These are phyloP conservation scores for Fusarium pilosicola DNA, from an alignment of 2,329 filamentous ascomycete genomes.

Conservation along the genomic window DNA sequence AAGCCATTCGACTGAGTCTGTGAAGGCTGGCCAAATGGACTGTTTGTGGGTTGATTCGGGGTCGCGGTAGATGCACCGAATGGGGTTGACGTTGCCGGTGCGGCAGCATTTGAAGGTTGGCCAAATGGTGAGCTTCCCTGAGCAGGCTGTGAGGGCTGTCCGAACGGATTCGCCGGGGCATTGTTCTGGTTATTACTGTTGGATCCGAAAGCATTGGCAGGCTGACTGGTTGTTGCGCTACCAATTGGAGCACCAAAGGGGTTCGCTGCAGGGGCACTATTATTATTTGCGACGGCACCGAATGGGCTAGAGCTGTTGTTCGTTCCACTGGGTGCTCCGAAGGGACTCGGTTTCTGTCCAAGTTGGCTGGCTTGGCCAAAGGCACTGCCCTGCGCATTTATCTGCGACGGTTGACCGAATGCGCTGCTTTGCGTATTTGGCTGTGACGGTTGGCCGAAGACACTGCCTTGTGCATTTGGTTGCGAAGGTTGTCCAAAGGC, in stretches of 20 bases:
- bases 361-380: conserved; percentile 52
- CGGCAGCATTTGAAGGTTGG: conserved; percentile 14
- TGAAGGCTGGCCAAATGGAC: conserved; percentile 44
- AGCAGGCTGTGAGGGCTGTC: conserved; percentile 30
- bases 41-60: conserved; percentile 30
- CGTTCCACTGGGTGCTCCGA: conserved; percentile 42
- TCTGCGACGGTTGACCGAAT: conserved; percentile 51
- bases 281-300: conserved; percentile 35
- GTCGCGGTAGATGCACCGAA: conserved; percentile 40
- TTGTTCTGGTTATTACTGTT: conserved; percentile 30
- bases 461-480: conserved; percentile 37
- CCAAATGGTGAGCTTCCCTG: conserved; percentile 38
- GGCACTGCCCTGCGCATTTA: conserved; percentile 36
- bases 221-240: conserved; percentile 23
- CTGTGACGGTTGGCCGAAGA: conserved; percentile 51
- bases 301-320: conserved; percentile 44
- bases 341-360: conserved; percentile 53
- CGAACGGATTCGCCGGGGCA: conserved; percentile 42
- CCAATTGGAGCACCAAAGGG: conserved; percentile 44
- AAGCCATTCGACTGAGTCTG: conserved; percentile 40
- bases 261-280: conserved; percentile 38
- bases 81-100: conserved; percentile 41
- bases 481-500: conserved; percentile 52
- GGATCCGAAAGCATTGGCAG: conserved; percentile 34
- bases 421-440: conserved; percentile 34